Conservation (phyloP, 2,329 filamentous ascomycete genomes). For the Capronia epimyces region DNA sequence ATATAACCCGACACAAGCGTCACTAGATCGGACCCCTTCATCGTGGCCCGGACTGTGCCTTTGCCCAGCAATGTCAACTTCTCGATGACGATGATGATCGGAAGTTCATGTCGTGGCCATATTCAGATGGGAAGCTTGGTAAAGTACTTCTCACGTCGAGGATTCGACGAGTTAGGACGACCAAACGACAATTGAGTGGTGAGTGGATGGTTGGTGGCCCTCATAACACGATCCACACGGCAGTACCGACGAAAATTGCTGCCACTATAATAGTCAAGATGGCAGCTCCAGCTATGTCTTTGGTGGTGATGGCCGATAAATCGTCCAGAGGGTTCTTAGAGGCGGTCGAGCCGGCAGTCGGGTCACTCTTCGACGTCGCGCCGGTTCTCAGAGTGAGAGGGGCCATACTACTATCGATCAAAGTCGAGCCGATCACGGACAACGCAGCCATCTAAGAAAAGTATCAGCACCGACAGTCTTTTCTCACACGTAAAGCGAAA, state of each 20-base stretch:
- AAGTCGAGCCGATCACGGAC: conserved; percentile 56
- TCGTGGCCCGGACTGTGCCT: too few relatives aligned
- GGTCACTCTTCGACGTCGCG: conserved; percentile 47
- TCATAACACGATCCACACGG: conserved; percentile 21
- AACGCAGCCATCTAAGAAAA: conserved; percentile 54
- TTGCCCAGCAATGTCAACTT: too few relatives aligned
- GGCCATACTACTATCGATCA: conserved; percentile 44
- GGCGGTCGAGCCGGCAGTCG: conserved; percentile 32
- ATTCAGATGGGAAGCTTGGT: too few relatives aligned
- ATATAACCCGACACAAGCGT: too few relatives aligned
- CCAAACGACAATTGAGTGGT: too few relatives aligned
- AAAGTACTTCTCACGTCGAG: too few relatives aligned
- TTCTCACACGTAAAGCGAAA: neutral
- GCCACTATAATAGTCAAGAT: conserved; percentile 36
- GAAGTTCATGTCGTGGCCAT: too few relatives aligned
- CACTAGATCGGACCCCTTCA: too few relatives aligned
- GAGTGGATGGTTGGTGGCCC: neutral
- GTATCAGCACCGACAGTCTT: conserved; percentile 3
- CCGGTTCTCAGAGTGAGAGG: conserved; percentile 53
- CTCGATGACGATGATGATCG: too few relatives aligned
- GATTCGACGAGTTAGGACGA: too few relatives aligned
- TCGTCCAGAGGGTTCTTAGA: conserved; percentile 13
- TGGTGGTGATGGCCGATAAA: conserved; percentile 29
- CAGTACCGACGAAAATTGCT: conserved; percentile 20
- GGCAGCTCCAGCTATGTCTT: conserved; percentile 38